These are phyloP conservation scores for Parastagonospora nodorum DNA, from an alignment of 2,329 filamentous ascomycete species.

Conservation along the genomic window DNA sequence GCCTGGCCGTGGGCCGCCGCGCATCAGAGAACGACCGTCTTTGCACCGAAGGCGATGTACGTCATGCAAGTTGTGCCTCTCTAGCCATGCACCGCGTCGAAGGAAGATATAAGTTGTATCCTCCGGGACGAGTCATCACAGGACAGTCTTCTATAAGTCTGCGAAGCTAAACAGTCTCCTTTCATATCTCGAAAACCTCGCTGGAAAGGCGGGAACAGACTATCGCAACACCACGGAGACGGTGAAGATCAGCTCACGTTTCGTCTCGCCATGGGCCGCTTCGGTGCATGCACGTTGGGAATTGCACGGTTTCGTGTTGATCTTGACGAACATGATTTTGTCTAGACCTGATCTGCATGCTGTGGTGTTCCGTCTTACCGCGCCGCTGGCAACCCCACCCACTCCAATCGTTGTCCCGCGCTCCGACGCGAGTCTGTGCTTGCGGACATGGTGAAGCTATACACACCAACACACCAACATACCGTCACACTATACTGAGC, in stretches of 20 bases:
- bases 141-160: no score
- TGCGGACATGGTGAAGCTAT: not conserved
- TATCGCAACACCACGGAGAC: not conserved
- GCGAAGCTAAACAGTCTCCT: no score
- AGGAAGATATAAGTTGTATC: no score
- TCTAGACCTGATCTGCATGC: constrained; percentile 22
- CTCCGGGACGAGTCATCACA: no score
- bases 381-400: constrained; percentile 3
- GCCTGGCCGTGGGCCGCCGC: no score
- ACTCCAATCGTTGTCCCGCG: not conserved
- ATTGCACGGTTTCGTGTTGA: constrained; percentile 2
- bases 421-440: not conserved
- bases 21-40: no score
- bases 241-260: constrained; percentile 1
- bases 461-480: no score
- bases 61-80: constrained; percentile 7
- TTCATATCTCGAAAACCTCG: no score
- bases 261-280: not conserved
- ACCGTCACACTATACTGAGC: no score
- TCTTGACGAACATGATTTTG: constrained; percentile 5
- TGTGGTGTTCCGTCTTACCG: constrained; percentile 2
- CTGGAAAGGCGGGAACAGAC: no score
- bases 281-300: constrained; percentile 1
- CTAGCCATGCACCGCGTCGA: no score
- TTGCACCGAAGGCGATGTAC: constrained; percentile 1